Evolutionary conservation across 2,329 filamentous ascomycete species (phyloP).

Genomic region (Boeremia lycopersici): DNA sequence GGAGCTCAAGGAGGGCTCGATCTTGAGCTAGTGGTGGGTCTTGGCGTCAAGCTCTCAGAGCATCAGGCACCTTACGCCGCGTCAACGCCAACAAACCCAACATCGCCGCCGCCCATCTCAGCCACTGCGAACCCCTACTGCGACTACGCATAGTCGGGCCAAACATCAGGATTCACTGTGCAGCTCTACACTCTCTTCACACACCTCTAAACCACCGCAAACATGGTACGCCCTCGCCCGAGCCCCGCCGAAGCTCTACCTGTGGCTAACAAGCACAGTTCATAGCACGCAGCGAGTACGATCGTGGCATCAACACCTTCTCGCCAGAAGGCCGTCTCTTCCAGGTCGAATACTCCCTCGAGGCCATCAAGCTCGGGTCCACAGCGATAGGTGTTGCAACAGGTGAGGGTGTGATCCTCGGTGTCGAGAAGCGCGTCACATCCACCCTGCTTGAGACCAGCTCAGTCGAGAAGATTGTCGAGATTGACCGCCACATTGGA

Average conservation of each 20-base stretch:
- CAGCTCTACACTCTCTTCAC: neutral
- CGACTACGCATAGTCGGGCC: neutral
- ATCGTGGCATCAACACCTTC: constrained; percentile 99
- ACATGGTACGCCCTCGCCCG: constrained; percentile 38
- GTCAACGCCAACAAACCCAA: constrained; percentile 16
- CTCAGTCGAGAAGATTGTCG: constrained; percentile 99
- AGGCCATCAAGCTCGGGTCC: constrained; percentile 98
- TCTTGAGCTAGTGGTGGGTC: constrained; percentile 7
- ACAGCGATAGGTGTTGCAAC: constrained; percentile 98
- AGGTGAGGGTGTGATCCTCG: constrained; percentile 91
- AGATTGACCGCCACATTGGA: constrained; percentile 98
- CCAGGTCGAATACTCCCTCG: constrained; percentile 99
- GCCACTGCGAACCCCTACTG: neutral
- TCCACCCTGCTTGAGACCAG: constrained; percentile 96
- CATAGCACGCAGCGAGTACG: constrained; percentile 99
- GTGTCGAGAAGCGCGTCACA: constrained; percentile 98
- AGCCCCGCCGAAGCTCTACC: constrained; percentile 37
- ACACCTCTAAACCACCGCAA: constrained; percentile 23
- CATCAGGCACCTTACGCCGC: constrained; percentile 16
- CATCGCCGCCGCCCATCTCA: constrained; percentile 11
- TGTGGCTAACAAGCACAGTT: constrained; percentile 62
- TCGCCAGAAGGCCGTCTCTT: constrained; percentile 99
- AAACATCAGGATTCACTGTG: neutral
- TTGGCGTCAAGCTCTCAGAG: constrained; percentile 11
- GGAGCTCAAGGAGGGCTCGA: constrained; percentile 1